Conservation (phyloP, 2,329 filamentous ascomycete species). For the Orbilia oligospora region DNA sequence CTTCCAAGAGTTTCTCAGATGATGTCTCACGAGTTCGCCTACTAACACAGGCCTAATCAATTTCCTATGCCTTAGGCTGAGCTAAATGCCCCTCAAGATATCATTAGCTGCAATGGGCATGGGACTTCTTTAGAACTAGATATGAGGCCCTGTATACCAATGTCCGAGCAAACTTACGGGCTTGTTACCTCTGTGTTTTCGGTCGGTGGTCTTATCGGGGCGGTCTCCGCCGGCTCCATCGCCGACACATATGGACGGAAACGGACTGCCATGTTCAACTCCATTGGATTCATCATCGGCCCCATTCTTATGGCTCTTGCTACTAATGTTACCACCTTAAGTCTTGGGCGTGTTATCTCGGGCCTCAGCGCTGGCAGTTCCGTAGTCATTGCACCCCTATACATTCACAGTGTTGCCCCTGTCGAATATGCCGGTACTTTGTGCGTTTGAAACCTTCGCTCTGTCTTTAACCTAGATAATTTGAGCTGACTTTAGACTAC, state of each 20-base stretch:
- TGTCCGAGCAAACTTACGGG: conserved; percentile 74
- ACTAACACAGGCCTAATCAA: neutral
- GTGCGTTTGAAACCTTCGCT: conserved; percentile 61
- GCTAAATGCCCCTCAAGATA: conserved; percentile 93
- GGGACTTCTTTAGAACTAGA: conserved; percentile 65
- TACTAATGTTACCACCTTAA: conserved; percentile 76
- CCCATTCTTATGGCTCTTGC: conserved; percentile 82
- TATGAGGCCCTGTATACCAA: conserved; percentile 85
- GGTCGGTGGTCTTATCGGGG: conserved; percentile 86
- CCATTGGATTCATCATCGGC: conserved; percentile 81
- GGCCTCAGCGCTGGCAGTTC: conserved; percentile 89
- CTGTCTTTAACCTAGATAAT: neutral
- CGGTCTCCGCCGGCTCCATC: conserved; percentile 83
- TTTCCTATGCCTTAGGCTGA: conserved; percentile 76
- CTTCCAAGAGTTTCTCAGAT: neutral
- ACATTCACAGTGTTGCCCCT: conserved; percentile 92
- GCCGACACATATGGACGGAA: conserved; percentile 83
- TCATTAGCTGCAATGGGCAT: conserved; percentile 81
- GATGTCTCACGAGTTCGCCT: neutral
- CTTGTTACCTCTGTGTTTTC: conserved; percentile 92
- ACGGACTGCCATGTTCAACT: conserved; percentile 81
- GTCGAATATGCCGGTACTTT: conserved; percentile 82
- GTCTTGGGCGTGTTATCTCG: conserved; percentile 81
- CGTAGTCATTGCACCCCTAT: conserved; percentile 93
- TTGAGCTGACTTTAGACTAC: neutral